A percentile compares a stretch with the other conserved stretches of the same genome.
phyloP scores from a whole-genome alignment of 805 yeast species.

The Suhomyces pyralidae region DNA sequence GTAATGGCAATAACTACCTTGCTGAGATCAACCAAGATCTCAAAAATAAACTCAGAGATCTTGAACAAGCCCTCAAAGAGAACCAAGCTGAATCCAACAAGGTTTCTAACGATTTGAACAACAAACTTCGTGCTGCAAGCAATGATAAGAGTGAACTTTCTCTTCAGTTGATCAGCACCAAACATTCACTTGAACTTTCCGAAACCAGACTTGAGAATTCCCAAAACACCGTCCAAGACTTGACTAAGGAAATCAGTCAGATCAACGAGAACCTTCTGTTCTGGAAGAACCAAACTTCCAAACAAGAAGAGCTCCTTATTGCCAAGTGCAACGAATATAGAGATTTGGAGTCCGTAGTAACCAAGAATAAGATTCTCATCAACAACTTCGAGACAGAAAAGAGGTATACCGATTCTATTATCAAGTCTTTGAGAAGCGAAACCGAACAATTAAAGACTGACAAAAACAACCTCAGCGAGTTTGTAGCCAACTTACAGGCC shows the following conservation, averaged over 20 bases:
- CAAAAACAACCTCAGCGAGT: conserved; percentile 52
- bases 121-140: conserved; percentile 25
- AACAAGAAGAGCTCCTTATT: conserved; percentile 35
- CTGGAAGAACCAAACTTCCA: conserved; percentile 42
- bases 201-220: conserved; percentile 51
- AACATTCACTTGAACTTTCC: conserved; percentile 51
- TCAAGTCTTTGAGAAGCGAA: conserved; percentile 51
- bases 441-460: conserved; percentile 54
- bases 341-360: conserved; percentile 46
- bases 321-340: conserved; percentile 49
- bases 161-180: conserved; percentile 50
- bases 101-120: conserved; percentile 48
- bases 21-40: conserved; percentile 28
- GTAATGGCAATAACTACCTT: conserved; percentile 10
- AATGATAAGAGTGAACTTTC: conserved; percentile 40
- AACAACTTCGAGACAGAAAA: conserved; percentile 55
- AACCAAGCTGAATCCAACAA: conserved; percentile 37
- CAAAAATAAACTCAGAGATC: conserved; percentile 31
- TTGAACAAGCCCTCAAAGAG: conserved; percentile 33
- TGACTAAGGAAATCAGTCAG: conserved; percentile 26
- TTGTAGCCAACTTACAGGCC: conserved; percentile 59
- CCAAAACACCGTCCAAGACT: conserved; percentile 26
- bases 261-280: conserved; percentile 28
- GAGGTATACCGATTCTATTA: conserved; percentile 46
- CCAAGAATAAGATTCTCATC: conserved; percentile 44